Conservation (phyloP, 2,329 filamentous ascomycete species). For the Lecanicillium sp. region DNA sequence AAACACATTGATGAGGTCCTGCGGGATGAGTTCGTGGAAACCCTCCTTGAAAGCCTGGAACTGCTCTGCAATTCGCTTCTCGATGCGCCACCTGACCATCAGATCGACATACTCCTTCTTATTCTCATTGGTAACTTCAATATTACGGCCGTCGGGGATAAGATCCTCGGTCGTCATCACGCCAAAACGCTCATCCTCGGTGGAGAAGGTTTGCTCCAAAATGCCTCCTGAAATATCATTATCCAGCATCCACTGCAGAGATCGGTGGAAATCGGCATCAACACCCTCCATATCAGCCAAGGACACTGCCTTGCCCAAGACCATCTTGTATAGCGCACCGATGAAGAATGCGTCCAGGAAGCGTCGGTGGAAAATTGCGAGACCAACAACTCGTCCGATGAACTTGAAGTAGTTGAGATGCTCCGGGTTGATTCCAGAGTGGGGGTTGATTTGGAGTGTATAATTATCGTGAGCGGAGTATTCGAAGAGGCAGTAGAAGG, state of each 20-base stretch:
- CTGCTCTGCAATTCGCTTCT: slow-evolving; percentile 96
- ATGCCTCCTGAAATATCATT: slow-evolving; percentile 92
- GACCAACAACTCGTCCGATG: slow-evolving; percentile 90
- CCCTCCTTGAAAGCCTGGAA: slow-evolving; percentile 97
- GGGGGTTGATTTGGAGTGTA: slow-evolving; percentile 97
- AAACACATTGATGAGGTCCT: slow-evolving; percentile 96
- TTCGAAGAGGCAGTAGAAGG: slow-evolving; percentile 98
- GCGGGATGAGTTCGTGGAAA: slow-evolving; percentile 94
- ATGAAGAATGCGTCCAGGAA: slow-evolving; percentile 99
- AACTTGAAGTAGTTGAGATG: slow-evolving; percentile 99
- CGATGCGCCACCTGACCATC: slow-evolving; percentile 98
- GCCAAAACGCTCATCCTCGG: slow-evolving; percentile 94
- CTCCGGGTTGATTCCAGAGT: slow-evolving; percentile 98
- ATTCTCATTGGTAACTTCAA: slow-evolving; percentile 96
- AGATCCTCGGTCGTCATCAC: slow-evolving; percentile 91
- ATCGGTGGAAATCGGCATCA: slow-evolving; percentile 94
- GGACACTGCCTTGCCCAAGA: slow-evolving; percentile 84
- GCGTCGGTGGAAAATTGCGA: slow-evolving; percentile 95
- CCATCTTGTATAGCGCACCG: slow-evolving; percentile 98
- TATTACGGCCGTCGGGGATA: slow-evolving; percentile 81
- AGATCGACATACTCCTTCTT: slow-evolving; percentile 98
- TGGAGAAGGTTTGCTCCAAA: slow-evolving; percentile 91
- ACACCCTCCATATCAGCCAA: slow-evolving; percentile 98
- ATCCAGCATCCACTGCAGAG: slow-evolving; percentile 94
- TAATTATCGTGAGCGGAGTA: slow-evolving; percentile 99